Evolutionary conservation across 345 rosid species (phyloP).

Genomic region (Pistacia atlantica): DNA sequence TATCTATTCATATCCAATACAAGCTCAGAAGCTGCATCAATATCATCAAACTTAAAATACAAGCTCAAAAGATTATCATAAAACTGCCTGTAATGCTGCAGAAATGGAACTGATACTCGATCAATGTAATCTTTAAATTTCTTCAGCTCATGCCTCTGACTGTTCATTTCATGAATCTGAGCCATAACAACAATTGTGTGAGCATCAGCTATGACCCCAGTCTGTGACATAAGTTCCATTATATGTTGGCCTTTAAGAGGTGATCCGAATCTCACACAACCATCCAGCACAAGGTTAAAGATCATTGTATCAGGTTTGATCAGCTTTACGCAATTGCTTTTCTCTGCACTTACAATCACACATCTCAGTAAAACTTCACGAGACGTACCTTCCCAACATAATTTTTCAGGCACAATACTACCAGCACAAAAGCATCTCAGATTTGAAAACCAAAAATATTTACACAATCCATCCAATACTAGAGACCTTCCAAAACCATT

Average conservation of each 20-base stretch:
- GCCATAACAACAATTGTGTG: conserved; percentile 59
- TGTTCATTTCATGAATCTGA: conserved; percentile 70
- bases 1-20: conserved; percentile 45
- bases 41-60: conserved; percentile 72
- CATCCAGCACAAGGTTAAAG: conserved; percentile 77
- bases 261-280: conserved; percentile 65
- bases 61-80: conserved; percentile 69
- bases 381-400: conserved; percentile 58
- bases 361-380: conserved; percentile 45
- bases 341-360: conserved; percentile 41
- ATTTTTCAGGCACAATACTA: conserved; percentile 16
- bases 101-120: conserved; percentile 39
- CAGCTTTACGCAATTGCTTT: conserved; percentile 30
- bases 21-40: conserved; percentile 68
- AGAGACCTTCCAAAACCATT: conserved; percentile 2
- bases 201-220: conserved; percentile 70
- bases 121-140: conserved; percentile 62
- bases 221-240: conserved; percentile 60
- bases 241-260: conserved; percentile 75
- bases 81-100: conserved; percentile 56
- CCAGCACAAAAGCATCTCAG: background rate
- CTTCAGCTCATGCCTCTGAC: conserved; percentile 70
- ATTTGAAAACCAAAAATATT: background rate
- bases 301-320: conserved; percentile 61
- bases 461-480: background rate